Base-by-base conservation (phyloP, 1,284 basidiomycete species). In the Ceratobasidium sp. region DNA sequence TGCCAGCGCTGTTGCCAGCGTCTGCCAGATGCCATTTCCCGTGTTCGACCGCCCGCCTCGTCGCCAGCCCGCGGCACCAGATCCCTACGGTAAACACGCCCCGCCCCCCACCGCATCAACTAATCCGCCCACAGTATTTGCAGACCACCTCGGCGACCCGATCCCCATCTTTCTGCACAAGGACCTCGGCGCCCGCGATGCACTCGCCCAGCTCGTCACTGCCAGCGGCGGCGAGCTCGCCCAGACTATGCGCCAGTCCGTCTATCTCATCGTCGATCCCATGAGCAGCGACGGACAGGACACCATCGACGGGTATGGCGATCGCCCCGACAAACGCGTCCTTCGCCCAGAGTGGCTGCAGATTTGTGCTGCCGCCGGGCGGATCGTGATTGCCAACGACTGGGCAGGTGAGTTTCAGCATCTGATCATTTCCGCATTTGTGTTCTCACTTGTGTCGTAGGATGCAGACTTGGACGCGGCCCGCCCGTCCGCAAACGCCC, bases 231-330 rank as follows among this genome's bases (percentile, higher is more conserved):
- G 66, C 4, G 37, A 69, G 37, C 66, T 69, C 13, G 43, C 53
- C 3, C 51, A 37, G 13, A 69, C 66, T 3, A 69, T 69, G 66
- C 66, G 66, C 53, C 66, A 69, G 24, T 51, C 66, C 5, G 66
- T 69, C 39, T 69, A 39, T 48, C 53, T 69, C 22, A 69, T 69
- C 39, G 66, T 69, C 66, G 66, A 69, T 22, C 66, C 66, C 2
- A 31, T 58, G 22, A 37, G 49, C 19, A 56, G 49, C 8, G 66
- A 69, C 27, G 66, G 66, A 11, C 66, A 69, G 27, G 66, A 69
- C 39, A 58, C 66, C 5, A 69, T 69, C 8, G 66, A 69, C 66
- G 66, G 66, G 2, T 69, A 69, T 29, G 66, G 66, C 24, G 66
- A 69, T 39, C 51, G 66, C 1, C 53, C 66, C 11, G 66, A 69